Evolutionary conservation across 1,284 basidiomycete genomes (phyloP), one percentile per base, ranked within the genome.

Genomic region (Schizophyllum amplum): DNA sequence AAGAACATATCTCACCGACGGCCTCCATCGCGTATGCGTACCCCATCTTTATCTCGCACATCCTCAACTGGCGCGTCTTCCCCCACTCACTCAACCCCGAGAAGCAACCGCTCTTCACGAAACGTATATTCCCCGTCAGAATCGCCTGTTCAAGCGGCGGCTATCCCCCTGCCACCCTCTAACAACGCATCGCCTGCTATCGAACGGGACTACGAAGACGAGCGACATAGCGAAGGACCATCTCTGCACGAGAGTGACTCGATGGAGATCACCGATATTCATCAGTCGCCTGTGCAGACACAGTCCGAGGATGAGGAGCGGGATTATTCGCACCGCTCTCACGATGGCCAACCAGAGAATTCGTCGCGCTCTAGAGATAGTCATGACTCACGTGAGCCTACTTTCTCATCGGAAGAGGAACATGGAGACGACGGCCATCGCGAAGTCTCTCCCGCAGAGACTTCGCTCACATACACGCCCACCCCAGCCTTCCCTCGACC

Each of bases 31-130:
- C 78, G 83, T 22, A 76, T 76, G 23, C 80, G 87, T n/a, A 89
- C 86, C 6, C 87, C 87, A 2, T 88, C 87, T 4, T 75, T 90
- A 9, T 81, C 87, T 2, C 79, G 79, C 48, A 85, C 83, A 0
- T 78, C 80, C 0, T 78, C 83, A 22, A 86, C 87, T 1, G 79
- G 74, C 25, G 68, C 72, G 0, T 79, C 84, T 4, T 87, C 87
- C 0, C 78, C 83, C 0, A 68, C 79, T 0, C 76, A 87, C 61
- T 24, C 24, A n/a, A 50, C 48, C 48, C 84, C 86, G 13, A 11
- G 48, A 21, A 50, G 48, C 48, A 9, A 21, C 20, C 48, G 21
- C 24, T 50, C 24, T 11, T 50, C 48, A 11, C 20, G 21, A 15
- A 50, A 21, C 48, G 48, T 20, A 21, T 11, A 66, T 13, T 74